Evolutionary conservation across 208 protist species (phyloP), one percentile per base, ranked within the genome.

Genomic region (Trypanosoma rangeli): DNA sequence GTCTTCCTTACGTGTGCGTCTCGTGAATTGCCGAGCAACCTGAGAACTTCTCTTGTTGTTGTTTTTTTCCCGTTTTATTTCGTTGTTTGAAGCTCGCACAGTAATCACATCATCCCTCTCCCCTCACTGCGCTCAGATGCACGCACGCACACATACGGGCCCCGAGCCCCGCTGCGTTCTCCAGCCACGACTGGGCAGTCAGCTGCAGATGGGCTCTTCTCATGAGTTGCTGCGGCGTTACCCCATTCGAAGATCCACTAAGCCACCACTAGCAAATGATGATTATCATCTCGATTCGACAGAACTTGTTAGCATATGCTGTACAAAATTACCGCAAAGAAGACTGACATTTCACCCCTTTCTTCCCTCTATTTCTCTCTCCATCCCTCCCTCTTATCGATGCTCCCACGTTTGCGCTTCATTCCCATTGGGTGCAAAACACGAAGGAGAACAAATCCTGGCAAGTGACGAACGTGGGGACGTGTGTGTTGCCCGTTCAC

Each of bases 141-240:
- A 4, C 44, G 15, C 61, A 12, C 12, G 16, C 61, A 22, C 44
- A 39, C 5, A 18, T 29, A 28, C 50, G 7, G 16, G 10, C 22
- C 1, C 24, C 28, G 4, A 3, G 1, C n/a, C 28, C 10, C 42
- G 8, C 39, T 48, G 13, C 15, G 35, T 42, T 42, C 29, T 7
- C 24, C 13, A 48, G 3, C 18, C 60, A 75, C 70, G 53, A 50
- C 12, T 64, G 63, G 55, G 60, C 29, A 69, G 70, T 75, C 70
- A 75, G 63, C 70, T 57, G 70, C 70, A 69, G 10, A 55, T 56
- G 39, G 31, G 49, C 59, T 64, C 33, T 44, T 33, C 49, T 44
- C 55, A 69, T 75, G 61, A 64, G 37, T 48, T 7, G 22, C 33
- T 63, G 62, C 55, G 70, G 70, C 63, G 70, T 75, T 75, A 75